These are phyloP conservation scores for Boletus vinaceobasis DNA, from an alignment of 768 basidiomycete genomes.

Conservation along the genomic window DNA sequence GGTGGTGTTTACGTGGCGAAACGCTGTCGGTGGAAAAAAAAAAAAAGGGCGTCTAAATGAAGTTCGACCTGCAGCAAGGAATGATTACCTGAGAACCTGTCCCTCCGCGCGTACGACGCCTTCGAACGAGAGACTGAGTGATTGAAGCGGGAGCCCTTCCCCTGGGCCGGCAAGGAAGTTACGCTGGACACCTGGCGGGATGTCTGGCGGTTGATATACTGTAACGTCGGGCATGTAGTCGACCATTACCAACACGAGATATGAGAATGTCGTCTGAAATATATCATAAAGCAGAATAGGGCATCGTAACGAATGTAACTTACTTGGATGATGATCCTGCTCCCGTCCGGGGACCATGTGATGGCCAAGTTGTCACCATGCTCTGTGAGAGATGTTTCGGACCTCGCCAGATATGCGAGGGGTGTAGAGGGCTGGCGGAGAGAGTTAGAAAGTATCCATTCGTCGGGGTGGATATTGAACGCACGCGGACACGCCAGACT, in stretches of 20 bases:
- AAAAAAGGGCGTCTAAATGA: constrained; percentile 1
- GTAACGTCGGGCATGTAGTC: constrained; percentile 52
- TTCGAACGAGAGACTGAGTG: constrained; percentile 69
- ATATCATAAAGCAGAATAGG: not conserved
- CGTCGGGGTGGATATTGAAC: constrained; percentile 24
- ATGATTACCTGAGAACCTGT: constrained; percentile 57
- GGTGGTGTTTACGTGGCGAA: constrained; percentile 65
- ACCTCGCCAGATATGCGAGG: constrained; percentile 71
- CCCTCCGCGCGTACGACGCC: constrained; percentile 82
- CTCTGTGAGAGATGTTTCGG: constrained; percentile 69
- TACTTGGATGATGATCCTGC: constrained; percentile 77
- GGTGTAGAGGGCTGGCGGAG: constrained; percentile 60
- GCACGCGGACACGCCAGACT: constrained; percentile 79
- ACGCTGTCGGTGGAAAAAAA: constrained; percentile 43
- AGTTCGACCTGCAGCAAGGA: not conserved
- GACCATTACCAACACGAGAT: constrained; percentile 71
- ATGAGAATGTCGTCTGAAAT: constrained; percentile 72
- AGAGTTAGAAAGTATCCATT: not conserved
- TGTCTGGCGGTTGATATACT: constrained; percentile 54
- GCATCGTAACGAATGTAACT: constrained; percentile 21
- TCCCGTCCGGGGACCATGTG: constrained; percentile 83
- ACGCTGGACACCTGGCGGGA: constrained; percentile 48
- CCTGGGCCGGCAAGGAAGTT: constrained; percentile 78
- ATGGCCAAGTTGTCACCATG: constrained; percentile 78
- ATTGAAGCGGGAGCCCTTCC: constrained; percentile 68